Evolutionary conservation across 495 filamentous ascomycete species (phyloP).

Genomic region (Podospora fimiseda): DNA sequence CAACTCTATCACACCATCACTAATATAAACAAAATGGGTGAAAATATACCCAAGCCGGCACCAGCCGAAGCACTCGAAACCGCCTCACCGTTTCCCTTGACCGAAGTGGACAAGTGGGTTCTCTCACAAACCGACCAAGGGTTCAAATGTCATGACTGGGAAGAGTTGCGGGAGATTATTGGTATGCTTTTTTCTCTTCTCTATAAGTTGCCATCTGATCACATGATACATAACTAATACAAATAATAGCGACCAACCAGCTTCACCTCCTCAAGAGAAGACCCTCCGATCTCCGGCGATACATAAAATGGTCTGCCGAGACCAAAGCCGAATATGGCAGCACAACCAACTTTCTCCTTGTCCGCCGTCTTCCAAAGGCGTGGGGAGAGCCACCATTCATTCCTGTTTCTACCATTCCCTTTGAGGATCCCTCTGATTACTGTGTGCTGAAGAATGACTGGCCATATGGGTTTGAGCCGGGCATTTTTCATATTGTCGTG

Average conservation of each 20-base stretch:
- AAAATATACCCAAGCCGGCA: slow-evolving; percentile 2
- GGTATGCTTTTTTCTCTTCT: slow-evolving; percentile 38
- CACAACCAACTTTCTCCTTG: slow-evolving; percentile 69
- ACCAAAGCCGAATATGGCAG: slow-evolving; percentile 67
- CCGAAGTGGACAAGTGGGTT: slow-evolving; percentile 57
- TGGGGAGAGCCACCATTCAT: slow-evolving; percentile 58
- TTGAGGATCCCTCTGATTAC: slow-evolving; percentile 63
- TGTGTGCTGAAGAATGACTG: slow-evolving; percentile 81
- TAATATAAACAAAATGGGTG: slow-evolving; percentile 15
- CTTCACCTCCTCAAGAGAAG: slow-evolving; percentile 71
- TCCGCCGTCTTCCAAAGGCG: slow-evolving; percentile 54
- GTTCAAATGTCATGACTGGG: slow-evolving; percentile 62
- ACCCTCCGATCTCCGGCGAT: slow-evolving; percentile 77
- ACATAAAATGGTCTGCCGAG: slow-evolving; percentile 69
- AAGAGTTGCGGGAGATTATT: slow-evolving; percentile 59
- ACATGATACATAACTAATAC: slow-evolving; percentile 10
- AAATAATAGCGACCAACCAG: slow-evolving; percentile 52
- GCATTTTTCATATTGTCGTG: slow-evolving; percentile 66
- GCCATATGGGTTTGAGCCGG: slow-evolving; percentile 72
- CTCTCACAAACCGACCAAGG: slow-evolving; percentile 65
- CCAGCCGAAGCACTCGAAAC: slow-evolving; percentile 26
- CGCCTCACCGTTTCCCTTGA: slow-evolving; percentile 63
- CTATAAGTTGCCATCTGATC: too few species aligned
- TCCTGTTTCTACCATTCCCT: slow-evolving; percentile 51
- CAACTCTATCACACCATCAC: neutral